These are phyloP conservation scores for Steccherinum ochraceum DNA, from an alignment of 768 basidiomycete genomes.

Conservation along the genomic window DNA sequence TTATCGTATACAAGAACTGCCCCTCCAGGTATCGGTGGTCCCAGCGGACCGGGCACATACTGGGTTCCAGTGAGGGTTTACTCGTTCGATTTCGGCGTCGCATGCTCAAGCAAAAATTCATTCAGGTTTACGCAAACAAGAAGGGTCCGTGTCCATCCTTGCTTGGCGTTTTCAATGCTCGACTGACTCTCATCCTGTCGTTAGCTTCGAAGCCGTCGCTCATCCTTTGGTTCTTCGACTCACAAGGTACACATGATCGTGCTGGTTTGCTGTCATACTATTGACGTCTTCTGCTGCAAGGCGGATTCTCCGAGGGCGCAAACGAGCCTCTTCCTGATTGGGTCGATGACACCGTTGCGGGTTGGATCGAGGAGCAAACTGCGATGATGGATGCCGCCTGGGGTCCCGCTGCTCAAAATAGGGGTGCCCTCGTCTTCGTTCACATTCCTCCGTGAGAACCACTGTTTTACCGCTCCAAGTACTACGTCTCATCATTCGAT, in stretches of 20 bases:
- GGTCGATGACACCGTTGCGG: conserved; percentile 58
- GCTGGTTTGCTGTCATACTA: neutral
- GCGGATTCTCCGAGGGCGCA: conserved; percentile 42
- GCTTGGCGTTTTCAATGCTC: too few species aligned
- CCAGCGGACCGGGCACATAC: conserved; percentile 61
- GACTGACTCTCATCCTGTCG: too few species aligned
- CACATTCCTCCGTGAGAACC: conserved; percentile 67
- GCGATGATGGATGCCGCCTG: conserved; percentile 47
- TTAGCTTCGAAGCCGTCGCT: conserved; percentile 44
- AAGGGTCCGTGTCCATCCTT: too few species aligned
- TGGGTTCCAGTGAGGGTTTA: conserved; percentile 70
- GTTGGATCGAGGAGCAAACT: conserved; percentile 54
- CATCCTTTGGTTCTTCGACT: conserved; percentile 77
- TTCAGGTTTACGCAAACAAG: conserved; percentile 6
- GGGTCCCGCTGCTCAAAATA: conserved; percentile 40
- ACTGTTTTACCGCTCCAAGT: neutral
- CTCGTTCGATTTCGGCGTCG: neutral
- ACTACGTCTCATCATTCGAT: conserved; percentile 2
- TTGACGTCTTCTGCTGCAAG: conserved; percentile 19
- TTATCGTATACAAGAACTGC: conserved; percentile 59
- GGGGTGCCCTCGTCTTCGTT: conserved; percentile 63
- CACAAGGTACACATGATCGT: conserved; percentile 40
- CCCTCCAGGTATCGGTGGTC: conserved; percentile 57
- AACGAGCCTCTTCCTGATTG: conserved; percentile 52
- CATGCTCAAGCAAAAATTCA: conserved; percentile 2